phyloP scores from a whole-genome alignment of 305 asterid genomes.

The Nicotiana rustica region DNA sequence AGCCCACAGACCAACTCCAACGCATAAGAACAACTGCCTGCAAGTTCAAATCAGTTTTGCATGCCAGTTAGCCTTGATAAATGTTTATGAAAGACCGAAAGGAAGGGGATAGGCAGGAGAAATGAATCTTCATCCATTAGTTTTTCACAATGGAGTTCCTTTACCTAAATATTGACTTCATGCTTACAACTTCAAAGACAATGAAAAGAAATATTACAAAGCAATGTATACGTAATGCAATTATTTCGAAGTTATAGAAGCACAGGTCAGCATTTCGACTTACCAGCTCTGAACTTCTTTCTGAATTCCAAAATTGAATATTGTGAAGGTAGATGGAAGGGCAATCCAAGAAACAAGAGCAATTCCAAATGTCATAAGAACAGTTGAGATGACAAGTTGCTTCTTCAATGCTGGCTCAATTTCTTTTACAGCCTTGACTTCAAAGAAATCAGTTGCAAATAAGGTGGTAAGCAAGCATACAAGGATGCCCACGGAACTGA shows the following conservation, averaged over 20 bases:
- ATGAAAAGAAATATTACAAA: neutral
- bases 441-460: conserved; percentile 57
- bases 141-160: neutral
- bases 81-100: neutral
- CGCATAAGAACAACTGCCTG: too few relatives aligned
- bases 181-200: neutral
- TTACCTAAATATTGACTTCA: neutral
- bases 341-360: conserved; percentile 47
- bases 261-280: neutral
- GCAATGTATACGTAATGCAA: neutral
- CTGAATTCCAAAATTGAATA: conserved; percentile 55
- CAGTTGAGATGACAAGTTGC: conserved; percentile 55
- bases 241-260: neutral
- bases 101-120: neutral
- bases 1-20: too few relatives aligned
- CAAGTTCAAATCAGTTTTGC: too few relatives aligned
- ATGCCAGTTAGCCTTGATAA: conserved; percentile 22
- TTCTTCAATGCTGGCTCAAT: conserved; percentile 56
- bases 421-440: conserved; percentile 50
- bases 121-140: conserved; percentile 23
- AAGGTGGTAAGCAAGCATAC: conserved; percentile 54
- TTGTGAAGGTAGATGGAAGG: conserved; percentile 55
- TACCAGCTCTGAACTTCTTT: conserved; percentile 53
- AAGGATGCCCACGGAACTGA: conserved; percentile 55
- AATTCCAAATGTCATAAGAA: conserved; percentile 56